phyloP scores from a whole-genome alignment of 2,329 filamentous ascomycete genomes.

The Penicillium sp. region DNA sequence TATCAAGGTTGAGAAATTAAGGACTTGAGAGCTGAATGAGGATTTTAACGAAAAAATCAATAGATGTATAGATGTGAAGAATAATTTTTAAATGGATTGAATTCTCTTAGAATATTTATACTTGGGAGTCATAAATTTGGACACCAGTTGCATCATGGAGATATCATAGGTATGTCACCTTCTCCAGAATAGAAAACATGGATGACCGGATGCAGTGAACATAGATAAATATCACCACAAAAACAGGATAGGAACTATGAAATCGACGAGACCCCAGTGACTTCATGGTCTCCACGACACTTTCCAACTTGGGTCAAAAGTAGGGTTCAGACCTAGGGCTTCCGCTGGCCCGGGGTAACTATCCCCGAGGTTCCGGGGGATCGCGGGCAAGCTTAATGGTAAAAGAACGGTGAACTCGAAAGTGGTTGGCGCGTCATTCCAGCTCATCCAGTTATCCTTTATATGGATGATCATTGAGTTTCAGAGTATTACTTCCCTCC shows the following conservation, averaged over 20 bases:
- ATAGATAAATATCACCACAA: not conserved
- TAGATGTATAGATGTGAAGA: too few species aligned
- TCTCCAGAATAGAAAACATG: not conserved
- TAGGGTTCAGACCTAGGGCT: slow-evolving; percentile 35
- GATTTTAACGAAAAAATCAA: too few species aligned
- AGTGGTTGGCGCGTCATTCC: not conserved
- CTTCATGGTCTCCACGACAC: slow-evolving; percentile 22
- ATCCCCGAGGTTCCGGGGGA: slow-evolving; percentile 23
- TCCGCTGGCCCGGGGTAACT: slow-evolving; percentile 21
- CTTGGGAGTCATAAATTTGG: slow-evolving; percentile 7
- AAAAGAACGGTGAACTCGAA: not conserved
- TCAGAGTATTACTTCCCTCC: too few species aligned
- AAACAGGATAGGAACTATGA: slow-evolving; percentile 11
- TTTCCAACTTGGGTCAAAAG: slow-evolving; percentile 12
- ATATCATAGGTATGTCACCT: not conserved
- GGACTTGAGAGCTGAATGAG: too few species aligned
- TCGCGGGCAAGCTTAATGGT: slow-evolving; percentile 5
- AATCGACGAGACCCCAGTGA: slow-evolving; percentile 11
- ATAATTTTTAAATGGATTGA: too few species aligned
- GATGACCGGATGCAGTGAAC: slow-evolving; percentile 9
- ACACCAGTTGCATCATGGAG: not conserved
- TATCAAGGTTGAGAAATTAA: not conserved
- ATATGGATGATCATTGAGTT: not conserved
- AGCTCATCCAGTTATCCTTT: not conserved
- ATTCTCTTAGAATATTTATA: not conserved